Conservation (phyloP, 176 grass and related monocot species). For the Stipa capillata region DNA sequence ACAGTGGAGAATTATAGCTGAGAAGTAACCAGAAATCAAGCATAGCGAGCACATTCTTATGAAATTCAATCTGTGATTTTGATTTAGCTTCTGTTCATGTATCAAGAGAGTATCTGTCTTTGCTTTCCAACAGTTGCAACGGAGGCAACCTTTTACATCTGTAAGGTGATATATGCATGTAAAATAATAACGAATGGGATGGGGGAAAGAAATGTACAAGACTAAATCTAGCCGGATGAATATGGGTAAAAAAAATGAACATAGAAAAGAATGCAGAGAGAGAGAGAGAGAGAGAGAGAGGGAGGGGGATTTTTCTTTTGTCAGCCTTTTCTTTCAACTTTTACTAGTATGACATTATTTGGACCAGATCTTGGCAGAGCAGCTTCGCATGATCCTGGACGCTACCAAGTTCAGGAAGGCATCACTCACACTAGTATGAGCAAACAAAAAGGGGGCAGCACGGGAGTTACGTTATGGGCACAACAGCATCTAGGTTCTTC, state of each 20-base stretch:
- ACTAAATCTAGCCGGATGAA: slow-evolving; percentile 39
- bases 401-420: slow-evolving; percentile 63
- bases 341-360: slow-evolving; percentile 48
- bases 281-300: slow-evolving; percentile 25
- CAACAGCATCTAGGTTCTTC: slow-evolving; percentile 53
- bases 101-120: slow-evolving; percentile 24
- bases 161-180: slow-evolving; percentile 36
- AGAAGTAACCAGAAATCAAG: not conserved
- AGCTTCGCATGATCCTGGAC: slow-evolving; percentile 53
- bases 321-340: slow-evolving; percentile 54
- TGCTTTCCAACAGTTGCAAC: slow-evolving; percentile 18
- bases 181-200: slow-evolving; percentile 26
- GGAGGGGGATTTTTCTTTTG: slow-evolving; percentile 22
- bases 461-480: slow-evolving; percentile 44
- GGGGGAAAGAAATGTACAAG: slow-evolving; percentile 35
- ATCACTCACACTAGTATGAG: slow-evolving; percentile 25
- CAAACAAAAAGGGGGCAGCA: slow-evolving; percentile 24
- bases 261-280: slow-evolving; percentile 47
- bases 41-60: not conserved
- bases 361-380: slow-evolving; percentile 42
- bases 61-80: slow-evolving; percentile 11
- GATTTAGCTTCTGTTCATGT: slow-evolving; percentile 21
- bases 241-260: slow-evolving; percentile 27
- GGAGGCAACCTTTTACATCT: slow-evolving; percentile 25
- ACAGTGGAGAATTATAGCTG: not conserved